Percentiles rank a stretch among this genome's conserved stretches.
Conservation (phyloP, 345 rosid species). For the Populus alba region DNA sequence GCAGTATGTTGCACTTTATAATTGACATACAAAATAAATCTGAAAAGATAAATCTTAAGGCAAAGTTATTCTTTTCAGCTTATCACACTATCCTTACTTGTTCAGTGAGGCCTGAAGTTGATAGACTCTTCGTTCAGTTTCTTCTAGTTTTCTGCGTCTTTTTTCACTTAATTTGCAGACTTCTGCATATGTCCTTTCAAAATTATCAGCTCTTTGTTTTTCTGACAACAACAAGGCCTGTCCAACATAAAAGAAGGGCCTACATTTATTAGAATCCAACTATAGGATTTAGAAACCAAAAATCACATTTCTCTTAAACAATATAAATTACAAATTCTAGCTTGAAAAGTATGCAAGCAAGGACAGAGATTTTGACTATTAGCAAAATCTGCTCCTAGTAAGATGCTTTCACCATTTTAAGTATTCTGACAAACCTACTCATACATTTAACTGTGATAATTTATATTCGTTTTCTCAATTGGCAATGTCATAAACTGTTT, state of each 20-base stretch:
- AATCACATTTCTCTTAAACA: too few species aligned
- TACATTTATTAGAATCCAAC: not conserved
- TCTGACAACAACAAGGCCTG: constrained; percentile 59
- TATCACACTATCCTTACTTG: constrained; percentile 52
- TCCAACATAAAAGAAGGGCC: constrained; percentile 6
- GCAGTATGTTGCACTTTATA: not conserved
- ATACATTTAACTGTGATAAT: not conserved
- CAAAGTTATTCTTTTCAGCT: not conserved
- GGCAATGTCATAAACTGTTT: not conserved
- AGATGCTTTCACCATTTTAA: too few species aligned
- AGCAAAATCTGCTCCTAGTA: too few species aligned
- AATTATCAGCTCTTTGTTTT: constrained; percentile 73
- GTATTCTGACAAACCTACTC: not conserved
- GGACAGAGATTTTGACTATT: too few species aligned
- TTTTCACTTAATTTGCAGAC: constrained; percentile 61
- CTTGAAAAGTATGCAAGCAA: too few species aligned
- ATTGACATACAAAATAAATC: not conserved
- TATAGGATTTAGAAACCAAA: not conserved
- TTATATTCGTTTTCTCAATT: not conserved
- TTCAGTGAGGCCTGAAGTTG: constrained; percentile 77
- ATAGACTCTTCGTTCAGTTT: constrained; percentile 68
- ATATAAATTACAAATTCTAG: too few species aligned
- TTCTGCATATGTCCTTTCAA: constrained; percentile 60
- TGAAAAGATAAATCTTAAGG: not conserved
- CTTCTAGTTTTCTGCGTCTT: constrained; percentile 64